A percentile compares a stretch with the other conserved stretches of the same genome.
Conservation (phyloP, 2,329 filamentous ascomycete species). For the Seiridium cupressi region DNA sequence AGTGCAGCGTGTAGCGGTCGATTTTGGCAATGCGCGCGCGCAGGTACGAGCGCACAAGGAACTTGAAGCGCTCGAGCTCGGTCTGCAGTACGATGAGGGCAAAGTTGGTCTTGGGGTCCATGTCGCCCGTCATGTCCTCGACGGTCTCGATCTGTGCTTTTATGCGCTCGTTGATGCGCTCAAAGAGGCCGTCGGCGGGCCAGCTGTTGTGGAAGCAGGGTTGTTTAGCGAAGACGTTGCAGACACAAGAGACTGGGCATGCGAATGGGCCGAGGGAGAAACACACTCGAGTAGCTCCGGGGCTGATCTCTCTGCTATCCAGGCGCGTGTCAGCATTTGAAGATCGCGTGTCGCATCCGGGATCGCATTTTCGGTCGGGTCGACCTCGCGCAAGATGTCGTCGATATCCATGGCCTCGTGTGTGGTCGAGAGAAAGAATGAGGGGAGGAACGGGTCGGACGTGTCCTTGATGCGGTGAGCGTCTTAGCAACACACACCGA, state of each 20-base stretch:
- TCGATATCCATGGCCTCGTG: constrained; percentile 66
- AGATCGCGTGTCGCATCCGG: constrained; percentile 70
- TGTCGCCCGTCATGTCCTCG: constrained; percentile 75
- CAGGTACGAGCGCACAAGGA: constrained; percentile 79
- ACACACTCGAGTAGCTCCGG: constrained; percentile 82
- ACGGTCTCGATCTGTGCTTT: constrained; percentile 68
- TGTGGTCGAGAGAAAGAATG: neutral
- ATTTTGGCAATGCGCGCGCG: constrained; percentile 89
- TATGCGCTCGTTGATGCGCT: constrained; percentile 74
- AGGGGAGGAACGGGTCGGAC: neutral
- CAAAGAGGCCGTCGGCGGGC: constrained; percentile 72
- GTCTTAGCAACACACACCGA: too few species aligned
- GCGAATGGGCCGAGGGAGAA: neutral
- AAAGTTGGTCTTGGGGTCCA: constrained; percentile 91
- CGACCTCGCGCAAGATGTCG: constrained; percentile 74
- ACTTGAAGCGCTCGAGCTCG: constrained; percentile 92
- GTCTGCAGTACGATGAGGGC: constrained; percentile 93
- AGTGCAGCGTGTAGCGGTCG: constrained; percentile 73
- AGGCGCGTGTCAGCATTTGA: constrained; percentile 84
- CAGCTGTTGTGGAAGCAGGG: constrained; percentile 41
- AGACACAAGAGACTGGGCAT: neutral
- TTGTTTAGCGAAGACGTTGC: neutral
- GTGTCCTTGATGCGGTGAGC: neutral
- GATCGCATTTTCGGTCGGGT: constrained; percentile 53
- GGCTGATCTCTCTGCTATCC: constrained; percentile 87